Conservation (phyloP, 2,329 filamentous ascomycete species). For the Immersiporthe knoxdaviesiana region DNA sequence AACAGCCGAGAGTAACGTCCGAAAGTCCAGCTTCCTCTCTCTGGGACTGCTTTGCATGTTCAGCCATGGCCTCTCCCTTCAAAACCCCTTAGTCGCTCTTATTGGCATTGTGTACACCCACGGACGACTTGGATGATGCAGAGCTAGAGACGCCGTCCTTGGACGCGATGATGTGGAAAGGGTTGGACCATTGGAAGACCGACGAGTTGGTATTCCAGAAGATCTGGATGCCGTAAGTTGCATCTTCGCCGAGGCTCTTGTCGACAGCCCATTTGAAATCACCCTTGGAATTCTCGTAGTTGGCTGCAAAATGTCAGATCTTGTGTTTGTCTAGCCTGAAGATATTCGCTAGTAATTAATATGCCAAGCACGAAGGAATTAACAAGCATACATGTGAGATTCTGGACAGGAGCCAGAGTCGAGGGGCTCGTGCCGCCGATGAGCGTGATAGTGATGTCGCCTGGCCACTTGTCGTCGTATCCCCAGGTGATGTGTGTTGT, state of each 20-base stretch:
- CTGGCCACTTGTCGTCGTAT: conserved; percentile 44
- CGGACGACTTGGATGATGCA: neutral
- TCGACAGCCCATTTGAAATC: neutral
- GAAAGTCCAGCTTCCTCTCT: neutral
- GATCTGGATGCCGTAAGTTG: conserved; percentile 1
- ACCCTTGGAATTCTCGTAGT: conserved; percentile 6
- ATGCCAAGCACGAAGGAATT: too few species aligned
- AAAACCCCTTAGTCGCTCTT: neutral
- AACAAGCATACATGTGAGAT: conserved; percentile 4
- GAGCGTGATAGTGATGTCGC: conserved; percentile 55
- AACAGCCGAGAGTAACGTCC: neutral
- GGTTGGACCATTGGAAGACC: conserved; percentile 9
- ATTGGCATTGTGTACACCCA: neutral
- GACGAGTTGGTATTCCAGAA: neutral
- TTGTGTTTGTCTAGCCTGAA: neutral
- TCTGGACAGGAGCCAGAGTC: conserved; percentile 40
- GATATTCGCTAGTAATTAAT: too few species aligned
- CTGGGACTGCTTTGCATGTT: neutral
- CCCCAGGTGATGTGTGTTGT: conserved; percentile 57
- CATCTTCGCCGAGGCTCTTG: conserved; percentile 3
- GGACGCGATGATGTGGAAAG: conserved; percentile 1
- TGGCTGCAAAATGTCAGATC: neutral
- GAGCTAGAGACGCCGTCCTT: neutral
- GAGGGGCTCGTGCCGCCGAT: conserved; percentile 53
- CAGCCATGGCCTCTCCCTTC: neutral